A percentile compares a stretch with the other conserved stretches of the same genome.
Conservation (phyloP, 2,329 filamentous ascomycete genomes). For the Paradendryphiella salina region DNA sequence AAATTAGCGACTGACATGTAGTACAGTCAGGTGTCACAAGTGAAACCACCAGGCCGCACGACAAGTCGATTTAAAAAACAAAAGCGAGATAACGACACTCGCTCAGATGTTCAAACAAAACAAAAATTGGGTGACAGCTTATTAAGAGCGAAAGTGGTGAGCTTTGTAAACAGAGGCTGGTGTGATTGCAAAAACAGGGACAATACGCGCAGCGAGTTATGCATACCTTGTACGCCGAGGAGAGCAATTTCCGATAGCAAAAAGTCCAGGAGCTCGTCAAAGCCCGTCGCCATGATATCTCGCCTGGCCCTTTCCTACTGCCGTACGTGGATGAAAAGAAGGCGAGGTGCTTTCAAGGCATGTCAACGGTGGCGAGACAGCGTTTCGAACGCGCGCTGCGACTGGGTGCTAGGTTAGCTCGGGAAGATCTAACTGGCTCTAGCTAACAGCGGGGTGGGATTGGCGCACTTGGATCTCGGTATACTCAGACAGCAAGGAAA, state of each 20-base stretch:
- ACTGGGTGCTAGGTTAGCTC: slow-evolving; percentile 6
- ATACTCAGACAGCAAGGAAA: neutral
- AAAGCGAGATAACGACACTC: neutral
- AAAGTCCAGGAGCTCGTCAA: slow-evolving; percentile 62
- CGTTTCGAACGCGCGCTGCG: slow-evolving; percentile 30
- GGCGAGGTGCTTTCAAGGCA: slow-evolving; percentile 16
- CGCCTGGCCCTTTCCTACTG: slow-evolving; percentile 25
- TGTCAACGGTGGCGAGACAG: slow-evolving; percentile 13
- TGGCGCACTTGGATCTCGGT: neutral
- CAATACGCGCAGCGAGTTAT: slow-evolving; percentile 13
- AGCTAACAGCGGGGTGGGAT: slow-evolving; percentile 1
- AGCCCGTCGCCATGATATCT: slow-evolving; percentile 45
- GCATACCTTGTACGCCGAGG: slow-evolving; percentile 61
- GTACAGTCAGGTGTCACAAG: slow-evolving; percentile 2
- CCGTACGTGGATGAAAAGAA: slow-evolving; percentile 11
- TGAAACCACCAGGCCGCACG: neutral
- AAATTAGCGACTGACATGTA: neutral
- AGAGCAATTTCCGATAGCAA: slow-evolving; percentile 63
- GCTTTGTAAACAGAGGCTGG: neutral
- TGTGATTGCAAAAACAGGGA: slow-evolving; percentile 9
- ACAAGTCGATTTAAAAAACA: neutral
- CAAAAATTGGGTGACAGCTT: neutral
- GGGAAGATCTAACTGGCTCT: slow-evolving; percentile 9
- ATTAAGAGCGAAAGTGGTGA: neutral
- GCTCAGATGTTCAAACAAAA: neutral